Evolutionary conservation across 768 basidiomycete genomes (phyloP), one percentile per base, ranked within the genome.

Genomic region (Hygrocybe coccinea): DNA sequence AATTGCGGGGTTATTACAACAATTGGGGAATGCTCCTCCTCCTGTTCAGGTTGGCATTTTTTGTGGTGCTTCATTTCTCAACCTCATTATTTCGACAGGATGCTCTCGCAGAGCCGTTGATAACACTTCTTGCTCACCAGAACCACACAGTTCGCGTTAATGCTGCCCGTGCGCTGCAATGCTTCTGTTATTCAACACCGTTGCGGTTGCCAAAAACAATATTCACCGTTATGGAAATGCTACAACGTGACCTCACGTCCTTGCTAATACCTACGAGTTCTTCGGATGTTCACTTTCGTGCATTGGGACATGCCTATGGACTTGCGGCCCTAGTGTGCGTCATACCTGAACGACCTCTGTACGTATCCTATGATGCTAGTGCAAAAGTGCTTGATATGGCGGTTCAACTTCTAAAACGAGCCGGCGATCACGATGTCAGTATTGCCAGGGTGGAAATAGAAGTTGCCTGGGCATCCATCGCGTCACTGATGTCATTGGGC

Each of bases 281-380:
- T 0, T 76, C 83, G 4, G 91, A 95, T 58, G 76, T 90, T 24
- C 77, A 84, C 37, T 69, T 77, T 33, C 84, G 92, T 6, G 77
- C 91, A 2, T 71, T 95, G 9, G 95, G 97, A 1, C 92, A 90
- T 64, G 86, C 95, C 0, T 92, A 93, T 64, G 94, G 91, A 9
- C 82, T 99, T 21, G 86, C 92, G 2, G 87, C 89, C 3, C 78
- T 98, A 24, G 83, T 97, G 11, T 85, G 91, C 22, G 79, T 92
- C 55, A 88, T 95, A 35, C 89, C 91, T 0, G 82, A 87, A 57
- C 82, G 91, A 21, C 93, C 95, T 0, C 77, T 99, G 1, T 98
- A 98, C 62, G 90, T 95, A 44, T 95, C 94, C 5, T 93, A 93
- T 70, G 95, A 98, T 65, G 82, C 95, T 61, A 86, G 86, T 37